Evolutionary conservation across 495 filamentous ascomycete species (phyloP).

Genomic region (Coniosporium apollinis): DNA sequence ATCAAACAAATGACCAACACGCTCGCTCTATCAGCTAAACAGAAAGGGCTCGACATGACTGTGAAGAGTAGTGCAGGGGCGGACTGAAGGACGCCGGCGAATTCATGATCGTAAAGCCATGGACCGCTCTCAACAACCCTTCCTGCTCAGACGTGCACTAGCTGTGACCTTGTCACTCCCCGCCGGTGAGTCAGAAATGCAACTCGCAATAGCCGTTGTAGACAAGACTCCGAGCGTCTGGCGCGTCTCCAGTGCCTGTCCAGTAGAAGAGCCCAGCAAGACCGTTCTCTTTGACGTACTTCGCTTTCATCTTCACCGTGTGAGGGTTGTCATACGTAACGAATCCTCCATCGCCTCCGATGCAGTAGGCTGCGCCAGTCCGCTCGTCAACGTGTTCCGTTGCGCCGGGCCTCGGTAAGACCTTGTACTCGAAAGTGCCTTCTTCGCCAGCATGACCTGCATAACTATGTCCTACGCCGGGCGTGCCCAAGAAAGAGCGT

Average conservation of each 20-base stretch:
- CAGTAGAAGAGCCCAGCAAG: conserved; percentile 83
- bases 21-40: too few species aligned
- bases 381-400: conserved; percentile 53
- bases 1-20: too few species aligned
- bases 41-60: too few species aligned
- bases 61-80: too few species aligned
- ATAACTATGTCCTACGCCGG: conserved; percentile 44
- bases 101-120: too few species aligned
- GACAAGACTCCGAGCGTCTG: conserved; percentile 52
- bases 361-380: conserved; percentile 56
- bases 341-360: conserved; percentile 71
- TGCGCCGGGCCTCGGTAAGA: conserved; percentile 53
- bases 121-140: too few species aligned
- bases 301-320: conserved; percentile 70
- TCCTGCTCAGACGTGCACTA: too few species aligned
- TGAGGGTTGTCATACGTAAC: conserved; percentile 74
- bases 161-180: too few species aligned
- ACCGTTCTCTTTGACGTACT: conserved; percentile 57
- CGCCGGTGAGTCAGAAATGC: too few species aligned
- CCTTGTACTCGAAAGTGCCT: conserved; percentile 66
- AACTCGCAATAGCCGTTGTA: conserved; percentile 16
- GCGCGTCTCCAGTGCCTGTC: conserved; percentile 68
- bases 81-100: too few species aligned
- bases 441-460: conserved; percentile 54
- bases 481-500: conserved; percentile 57